These are phyloP conservation scores for Asterophora parasitica DNA, from an alignment of 768 basidiomycete genomes.

Conservation along the genomic window DNA sequence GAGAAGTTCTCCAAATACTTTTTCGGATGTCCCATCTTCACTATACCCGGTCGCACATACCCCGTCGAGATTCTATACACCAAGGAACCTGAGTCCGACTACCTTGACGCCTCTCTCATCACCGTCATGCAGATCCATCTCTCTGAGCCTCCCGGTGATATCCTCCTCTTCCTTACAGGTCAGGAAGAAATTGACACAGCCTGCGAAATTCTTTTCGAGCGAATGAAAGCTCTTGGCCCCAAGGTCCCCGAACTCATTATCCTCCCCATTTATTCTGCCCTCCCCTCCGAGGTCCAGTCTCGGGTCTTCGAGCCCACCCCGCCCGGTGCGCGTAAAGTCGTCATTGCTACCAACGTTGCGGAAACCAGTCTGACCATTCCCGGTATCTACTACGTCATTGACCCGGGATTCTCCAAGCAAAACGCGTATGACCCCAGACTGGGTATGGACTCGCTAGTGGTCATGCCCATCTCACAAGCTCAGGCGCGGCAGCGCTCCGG, in stretches of 20 bases:
- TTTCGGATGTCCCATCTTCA: conserved; percentile 98
- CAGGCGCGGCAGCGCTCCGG: conserved; percentile 95
- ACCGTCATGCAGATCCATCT: conserved; percentile 99
- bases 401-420: conserved; percentile 98
- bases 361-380: conserved; percentile 98
- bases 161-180: conserved; percentile 95
- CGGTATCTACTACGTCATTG: conserved; percentile 98
- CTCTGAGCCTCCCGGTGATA: conserved; percentile 94
- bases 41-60: conserved; percentile 99
- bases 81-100: conserved; percentile 96
- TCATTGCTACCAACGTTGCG: conserved; percentile 99
- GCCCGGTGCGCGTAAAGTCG: conserved; percentile 96
- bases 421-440: conserved; percentile 96
- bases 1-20: conserved; percentile 99
- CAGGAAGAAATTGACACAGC: conserved; percentile 98
- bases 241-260: conserved; percentile 97
- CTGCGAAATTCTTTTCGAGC: conserved; percentile 95
- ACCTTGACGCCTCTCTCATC: conserved; percentile 96
- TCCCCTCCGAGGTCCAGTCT: conserved; percentile 97
- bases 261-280: conserved; percentile 95
- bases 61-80: conserved; percentile 98
- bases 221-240: conserved; percentile 98
- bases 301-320: conserved; percentile 97
- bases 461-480: conserved; percentile 98
- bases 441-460: conserved; percentile 98